Base-by-base conservation (phyloP, 106 monocot genomes). In the Gastrodia elata region DNA sequence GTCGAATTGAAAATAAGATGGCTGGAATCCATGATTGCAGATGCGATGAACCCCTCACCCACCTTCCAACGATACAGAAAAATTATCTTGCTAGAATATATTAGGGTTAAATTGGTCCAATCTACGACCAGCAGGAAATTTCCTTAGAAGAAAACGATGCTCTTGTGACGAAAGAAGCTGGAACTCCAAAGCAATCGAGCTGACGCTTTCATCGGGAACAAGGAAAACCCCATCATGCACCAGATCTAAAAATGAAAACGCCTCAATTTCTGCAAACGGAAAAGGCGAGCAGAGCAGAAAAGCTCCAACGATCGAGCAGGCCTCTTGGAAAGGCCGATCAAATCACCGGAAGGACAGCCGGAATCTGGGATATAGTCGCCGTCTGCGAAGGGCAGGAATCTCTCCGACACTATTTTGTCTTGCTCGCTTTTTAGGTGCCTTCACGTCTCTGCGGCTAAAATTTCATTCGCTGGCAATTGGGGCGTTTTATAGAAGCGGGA, bases 91-190 rank as follows among this genome's bases (percentile, higher is more conserved):
- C 26, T 30, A 14, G 61, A 30, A 73, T 67, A 67, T 34, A 26
- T 7, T 36, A 79, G 28, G 22, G 56, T 27, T 70, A 43, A 16
- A 44, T 33, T n/a, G 8, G 15, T n/a, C 15, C 34, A 33, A 20
- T 71, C 22, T 44, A 13, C 44, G 4, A 4, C 20, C 25, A 24
- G 10, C 6, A 25, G 34, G 14, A 3, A 20, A n/a, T 39, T 2
- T 36, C 69, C 38, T 61, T 44, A 82, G 39, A 64, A 83, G 81
- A 73, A 46, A 75, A 77, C 30, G 68, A 64, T 40, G 76, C 26
- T 75, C 94, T 94, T 94, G 81, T 94, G 94, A 76, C 94, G 94
- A 75, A 94, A 94, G 83, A 94, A 94, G 76, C 88, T 89, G 67
- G 94, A 82, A 41, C 87, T 89, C 94, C 94, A 94, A 38, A 94